Percentiles rank a stretch among this genome's conserved stretches.
These are phyloP conservation scores for Eleusine indica DNA, from an alignment of 176 grass and related monocot genomes.

Conservation along the genomic window DNA sequence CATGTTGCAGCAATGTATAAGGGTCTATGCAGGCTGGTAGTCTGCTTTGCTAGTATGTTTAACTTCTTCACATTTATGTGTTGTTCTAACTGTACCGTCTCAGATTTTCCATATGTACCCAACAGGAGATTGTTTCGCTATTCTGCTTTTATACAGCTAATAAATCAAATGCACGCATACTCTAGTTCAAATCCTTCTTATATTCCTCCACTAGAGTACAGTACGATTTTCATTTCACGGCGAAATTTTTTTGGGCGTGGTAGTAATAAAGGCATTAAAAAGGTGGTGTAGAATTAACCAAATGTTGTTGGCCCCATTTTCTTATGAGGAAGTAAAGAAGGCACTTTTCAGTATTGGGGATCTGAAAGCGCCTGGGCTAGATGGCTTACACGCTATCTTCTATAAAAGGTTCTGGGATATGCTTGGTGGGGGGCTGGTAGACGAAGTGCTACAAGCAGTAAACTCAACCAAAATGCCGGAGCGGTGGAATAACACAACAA, in stretches of 20 bases:
- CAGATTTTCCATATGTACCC: conserved; percentile 19
- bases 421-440: too few species aligned
- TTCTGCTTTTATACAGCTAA: neutral
- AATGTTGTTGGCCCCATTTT: too few species aligned
- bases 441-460: too few species aligned
- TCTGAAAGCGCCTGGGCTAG: too few species aligned
- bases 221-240: neutral
- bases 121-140: neutral
- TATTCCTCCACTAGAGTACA: neutral
- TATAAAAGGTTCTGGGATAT: too few species aligned
- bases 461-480: too few species aligned
- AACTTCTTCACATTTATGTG: neutral
- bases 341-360: too few species aligned
- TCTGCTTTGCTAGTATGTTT: conserved; percentile 3
- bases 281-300: neutral
- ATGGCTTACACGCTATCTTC: too few species aligned
- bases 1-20: conserved; percentile 20
- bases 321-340: too few species aligned
- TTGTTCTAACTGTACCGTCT: conserved; percentile 13
- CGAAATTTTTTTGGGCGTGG: neutral
- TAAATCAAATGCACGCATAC: neutral
- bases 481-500: too few species aligned
- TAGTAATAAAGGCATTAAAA: neutral
- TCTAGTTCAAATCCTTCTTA: neutral
- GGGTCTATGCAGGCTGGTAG: neutral